phyloP scores from a whole-genome alignment of 352 stramenopile species.

The Globisporangium radiosum region DNA sequence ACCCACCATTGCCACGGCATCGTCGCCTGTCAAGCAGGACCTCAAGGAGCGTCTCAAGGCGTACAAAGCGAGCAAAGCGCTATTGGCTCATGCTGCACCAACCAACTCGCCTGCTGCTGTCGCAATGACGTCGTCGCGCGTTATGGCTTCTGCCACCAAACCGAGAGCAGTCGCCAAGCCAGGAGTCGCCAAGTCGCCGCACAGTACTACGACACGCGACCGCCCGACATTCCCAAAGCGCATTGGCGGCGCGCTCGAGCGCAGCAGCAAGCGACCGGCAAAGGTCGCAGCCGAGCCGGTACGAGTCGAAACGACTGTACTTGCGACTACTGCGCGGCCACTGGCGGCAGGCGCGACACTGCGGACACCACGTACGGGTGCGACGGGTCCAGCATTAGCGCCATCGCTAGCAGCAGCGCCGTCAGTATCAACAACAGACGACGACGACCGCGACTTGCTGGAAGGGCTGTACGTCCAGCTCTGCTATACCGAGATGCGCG shows the following conservation, averaged over 20 bases:
- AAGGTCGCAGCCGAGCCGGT: conserved; percentile 10
- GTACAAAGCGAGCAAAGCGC: conserved; percentile 36
- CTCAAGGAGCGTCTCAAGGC: conserved; percentile 33
- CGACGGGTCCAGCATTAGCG: not conserved
- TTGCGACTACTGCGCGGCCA: not conserved
- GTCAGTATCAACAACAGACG: not conserved
- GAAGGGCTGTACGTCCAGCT: conserved; percentile 47
- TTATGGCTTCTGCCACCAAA: not conserved
- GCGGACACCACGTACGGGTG: not conserved
- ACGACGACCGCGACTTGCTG: conserved; percentile 45
- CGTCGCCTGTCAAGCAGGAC: conserved; percentile 7
- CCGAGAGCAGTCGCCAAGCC: not conserved
- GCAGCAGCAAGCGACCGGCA: conserved; percentile 11
- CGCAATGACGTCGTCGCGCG: not conserved
- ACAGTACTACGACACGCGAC: conserved; percentile 1
- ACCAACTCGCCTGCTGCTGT: no score
- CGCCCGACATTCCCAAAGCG: conserved; percentile 15
- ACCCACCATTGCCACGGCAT: not conserved
- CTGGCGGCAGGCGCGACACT: not conserved
- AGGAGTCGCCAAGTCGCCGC: not conserved
- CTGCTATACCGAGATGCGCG: conserved; percentile 35
- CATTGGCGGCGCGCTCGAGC: conserved; percentile 9
- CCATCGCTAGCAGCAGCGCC: no score
- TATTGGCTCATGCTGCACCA: conserved; percentile 1
- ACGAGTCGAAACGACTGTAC: conserved; percentile 3